Conservation (phyloP, 257 asterid genomes). For the Plantago major region DNA sequence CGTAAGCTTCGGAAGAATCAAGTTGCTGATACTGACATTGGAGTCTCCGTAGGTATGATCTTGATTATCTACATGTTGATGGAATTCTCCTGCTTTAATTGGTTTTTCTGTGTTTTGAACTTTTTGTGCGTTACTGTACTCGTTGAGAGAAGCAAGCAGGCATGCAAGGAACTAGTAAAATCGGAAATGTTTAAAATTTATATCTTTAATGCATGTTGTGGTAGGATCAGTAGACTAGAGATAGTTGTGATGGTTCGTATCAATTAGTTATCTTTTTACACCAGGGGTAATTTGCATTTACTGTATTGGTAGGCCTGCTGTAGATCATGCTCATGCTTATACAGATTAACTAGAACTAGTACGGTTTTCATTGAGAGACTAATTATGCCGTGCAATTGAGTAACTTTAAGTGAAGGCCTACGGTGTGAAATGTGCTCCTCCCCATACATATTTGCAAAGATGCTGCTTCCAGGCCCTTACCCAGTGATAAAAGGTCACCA, state of each 20-base stretch:
- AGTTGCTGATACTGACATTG: slow-evolving; percentile 98
- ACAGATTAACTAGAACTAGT: neutral
- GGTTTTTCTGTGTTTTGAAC: neutral
- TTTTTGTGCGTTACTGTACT: slow-evolving; percentile 1
- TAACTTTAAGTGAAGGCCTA: no score
- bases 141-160: neutral
- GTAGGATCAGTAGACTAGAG: neutral
- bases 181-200: neutral
- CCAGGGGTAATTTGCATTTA: no score
- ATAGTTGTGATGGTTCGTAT: slow-evolving; percentile 4
- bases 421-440: no score
- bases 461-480: no score
- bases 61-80: slow-evolving; percentile 2
- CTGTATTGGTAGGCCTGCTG: neutral
- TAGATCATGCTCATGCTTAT: neutral
- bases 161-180: neutral
- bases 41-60: slow-evolving; percentile 82
- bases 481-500: no score
- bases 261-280: neutral
- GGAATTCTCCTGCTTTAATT: slow-evolving; percentile 4
- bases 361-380: no score
- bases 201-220: slow-evolving; percentile 1
- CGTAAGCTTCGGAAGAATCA: slow-evolving; percentile 96
- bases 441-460: no score
- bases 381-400: no score